Conservation (phyloP, 805 yeast species). For the Candida nonsorbophila region DNA sequence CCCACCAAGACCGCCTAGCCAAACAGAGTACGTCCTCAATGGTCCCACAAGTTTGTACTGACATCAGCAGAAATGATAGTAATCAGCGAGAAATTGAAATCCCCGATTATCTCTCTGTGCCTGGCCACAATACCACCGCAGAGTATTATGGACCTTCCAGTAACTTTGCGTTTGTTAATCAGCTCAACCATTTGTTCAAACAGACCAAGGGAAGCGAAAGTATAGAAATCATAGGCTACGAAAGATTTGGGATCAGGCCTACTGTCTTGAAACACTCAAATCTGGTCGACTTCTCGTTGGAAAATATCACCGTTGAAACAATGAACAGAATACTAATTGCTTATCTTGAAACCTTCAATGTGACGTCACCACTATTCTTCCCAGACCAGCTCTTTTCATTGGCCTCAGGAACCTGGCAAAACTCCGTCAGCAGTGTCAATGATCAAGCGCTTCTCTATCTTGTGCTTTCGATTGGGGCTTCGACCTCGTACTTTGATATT, state of each 20-base stretch:
- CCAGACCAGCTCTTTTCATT: conserved; percentile 12
- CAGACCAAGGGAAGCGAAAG: conserved; percentile 3
- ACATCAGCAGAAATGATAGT: background rate
- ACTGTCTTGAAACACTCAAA: conserved; percentile 9
- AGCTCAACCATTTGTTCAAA: conserved; percentile 12
- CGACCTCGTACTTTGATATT: conserved; percentile 9
- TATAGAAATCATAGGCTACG: conserved; percentile 12
- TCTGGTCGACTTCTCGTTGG: conserved; percentile 3
- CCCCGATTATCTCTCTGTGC: conserved; percentile 5
- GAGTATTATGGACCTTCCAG: conserved; percentile 18
- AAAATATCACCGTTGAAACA: conserved; percentile 6
- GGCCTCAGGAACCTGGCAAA: conserved; percentile 8
- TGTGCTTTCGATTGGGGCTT: conserved; percentile 13
- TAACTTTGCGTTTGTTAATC: conserved; percentile 16
- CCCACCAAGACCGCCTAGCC: background rate
- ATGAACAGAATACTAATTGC: conserved; percentile 9
- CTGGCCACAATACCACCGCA: conserved; percentile 2
- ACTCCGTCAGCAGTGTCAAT: conserved; percentile 1
- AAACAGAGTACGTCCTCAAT: background rate
- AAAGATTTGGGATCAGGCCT: conserved; percentile 13
- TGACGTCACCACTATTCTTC: conserved; percentile 13
- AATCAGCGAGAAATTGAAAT: conserved; percentile 6
- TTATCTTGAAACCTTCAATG: conserved; percentile 15
- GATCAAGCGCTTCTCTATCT: conserved; percentile 12
- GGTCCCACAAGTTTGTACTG: background rate